phyloP scores from a whole-genome alignment of 2,329 filamentous ascomycete genomes.

The Onygenales sp. region DNA sequence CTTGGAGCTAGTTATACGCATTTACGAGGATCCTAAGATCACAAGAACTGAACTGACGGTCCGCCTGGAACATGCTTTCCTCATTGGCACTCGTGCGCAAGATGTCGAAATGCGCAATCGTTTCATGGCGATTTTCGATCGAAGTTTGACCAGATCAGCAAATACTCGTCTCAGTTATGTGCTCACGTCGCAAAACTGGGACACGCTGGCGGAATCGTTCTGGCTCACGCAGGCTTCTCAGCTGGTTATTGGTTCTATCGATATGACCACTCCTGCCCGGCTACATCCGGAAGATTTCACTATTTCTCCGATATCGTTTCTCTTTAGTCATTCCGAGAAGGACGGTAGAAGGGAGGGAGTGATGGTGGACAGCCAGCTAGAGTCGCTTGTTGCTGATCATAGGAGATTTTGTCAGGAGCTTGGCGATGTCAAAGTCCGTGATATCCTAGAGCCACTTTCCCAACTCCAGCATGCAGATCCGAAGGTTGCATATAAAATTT shows the following conservation, averaged over 20 bases:
- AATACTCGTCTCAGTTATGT: constrained; percentile 84
- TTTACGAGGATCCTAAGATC: constrained; percentile 96
- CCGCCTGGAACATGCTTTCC: constrained; percentile 93
- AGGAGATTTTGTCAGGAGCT: constrained; percentile 76
- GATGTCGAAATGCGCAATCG: constrained; percentile 95
- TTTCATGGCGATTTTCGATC: constrained; percentile 94
- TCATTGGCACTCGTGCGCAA: constrained; percentile 85
- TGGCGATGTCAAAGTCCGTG: constrained; percentile 75
- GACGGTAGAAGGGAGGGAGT: constrained; percentile 54
- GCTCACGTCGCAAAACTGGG: constrained; percentile 90
- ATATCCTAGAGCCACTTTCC: constrained; percentile 78
- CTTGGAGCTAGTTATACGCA: constrained; percentile 88
- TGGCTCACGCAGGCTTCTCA: constrained; percentile 96
- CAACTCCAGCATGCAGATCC: constrained; percentile 88
- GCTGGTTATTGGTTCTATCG: constrained; percentile 80
- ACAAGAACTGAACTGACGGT: constrained; percentile 92
- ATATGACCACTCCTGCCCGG: constrained; percentile 69
- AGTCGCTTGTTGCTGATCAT: constrained; percentile 67
- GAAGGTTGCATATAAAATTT: constrained; percentile 75
- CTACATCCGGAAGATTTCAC: constrained; percentile 79
- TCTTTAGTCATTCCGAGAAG: constrained; percentile 64
- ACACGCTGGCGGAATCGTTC: constrained; percentile 86
- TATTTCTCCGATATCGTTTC: constrained; percentile 60
- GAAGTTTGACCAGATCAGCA: constrained; percentile 84
- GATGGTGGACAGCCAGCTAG: constrained; percentile 75